Percentiles rank a stretch among this genome's conserved stretches.
Conservation (phyloP, 2,329 filamentous ascomycete genomes). For the Aspergillaceae sp. region DNA sequence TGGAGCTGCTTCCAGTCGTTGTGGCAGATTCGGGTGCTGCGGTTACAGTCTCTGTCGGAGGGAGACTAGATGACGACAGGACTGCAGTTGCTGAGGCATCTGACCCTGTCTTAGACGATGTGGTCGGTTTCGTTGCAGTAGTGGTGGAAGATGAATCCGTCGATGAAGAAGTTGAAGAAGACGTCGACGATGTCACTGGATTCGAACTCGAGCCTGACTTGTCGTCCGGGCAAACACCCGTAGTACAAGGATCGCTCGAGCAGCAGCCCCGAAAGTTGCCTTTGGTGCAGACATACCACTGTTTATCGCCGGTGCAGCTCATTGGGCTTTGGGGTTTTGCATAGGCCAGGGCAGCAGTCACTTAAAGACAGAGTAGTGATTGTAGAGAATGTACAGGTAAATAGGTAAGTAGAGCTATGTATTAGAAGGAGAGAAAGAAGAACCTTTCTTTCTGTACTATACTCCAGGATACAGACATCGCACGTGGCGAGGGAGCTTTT, state of each 20-base stretch:
- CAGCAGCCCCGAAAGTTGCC: conserved; percentile 25
- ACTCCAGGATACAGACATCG: no score
- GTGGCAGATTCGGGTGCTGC: not conserved
- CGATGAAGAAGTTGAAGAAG: not conserved
- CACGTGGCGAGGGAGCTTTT: no score
- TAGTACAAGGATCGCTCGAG: conserved; percentile 22
- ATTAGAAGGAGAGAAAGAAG: no score
- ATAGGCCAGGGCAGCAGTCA: no score
- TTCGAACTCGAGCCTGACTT: not conserved
- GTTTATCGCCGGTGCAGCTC: not conserved
- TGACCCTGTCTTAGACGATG: no score
- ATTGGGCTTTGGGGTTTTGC: not conserved
- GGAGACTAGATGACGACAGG: not conserved
- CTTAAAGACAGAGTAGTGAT: no score
- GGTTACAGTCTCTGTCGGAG: not conserved
- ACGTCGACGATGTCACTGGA: not conserved
- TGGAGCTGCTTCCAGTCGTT: not conserved
- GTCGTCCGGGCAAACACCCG: conserved; percentile 21
- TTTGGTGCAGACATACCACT: conserved; percentile 20
- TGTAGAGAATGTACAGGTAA: not conserved
- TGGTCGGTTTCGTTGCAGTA: not conserved
- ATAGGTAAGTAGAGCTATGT: no score
- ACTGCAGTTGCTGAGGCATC: no score
- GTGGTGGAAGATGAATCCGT: not conserved
- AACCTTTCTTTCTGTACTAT: no score